These are phyloP conservation scores for Lasiodiplodia sp. DNA, from an alignment of 2,329 filamentous ascomycete species.

Conservation along the genomic window DNA sequence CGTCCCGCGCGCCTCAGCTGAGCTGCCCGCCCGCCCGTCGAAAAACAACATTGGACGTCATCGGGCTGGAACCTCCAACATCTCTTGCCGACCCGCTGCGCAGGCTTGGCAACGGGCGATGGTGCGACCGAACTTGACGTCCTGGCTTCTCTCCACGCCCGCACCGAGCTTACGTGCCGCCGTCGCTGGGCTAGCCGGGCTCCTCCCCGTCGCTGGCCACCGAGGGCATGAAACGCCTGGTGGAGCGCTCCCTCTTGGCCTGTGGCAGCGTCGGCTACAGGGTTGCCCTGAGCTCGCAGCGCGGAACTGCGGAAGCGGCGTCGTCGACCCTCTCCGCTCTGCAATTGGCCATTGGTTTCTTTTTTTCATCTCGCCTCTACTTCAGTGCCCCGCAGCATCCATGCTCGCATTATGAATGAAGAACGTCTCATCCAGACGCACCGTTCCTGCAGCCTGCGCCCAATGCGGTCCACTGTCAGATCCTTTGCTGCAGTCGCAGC, in stretches of 20 bases:
- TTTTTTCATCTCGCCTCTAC: constrained; percentile 24
- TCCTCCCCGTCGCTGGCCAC: background rate
- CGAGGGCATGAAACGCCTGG: constrained; percentile 21
- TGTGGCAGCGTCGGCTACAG: constrained; percentile 16
- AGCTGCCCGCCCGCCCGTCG: background rate
- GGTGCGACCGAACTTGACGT: background rate
- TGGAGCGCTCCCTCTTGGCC: constrained; percentile 18
- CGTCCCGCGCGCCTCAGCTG: background rate
- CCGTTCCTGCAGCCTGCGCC: constrained; percentile 16
- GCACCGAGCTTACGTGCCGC: background rate
- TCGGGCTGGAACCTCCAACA: background rate
- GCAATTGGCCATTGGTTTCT: constrained; percentile 10
- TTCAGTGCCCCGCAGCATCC: constrained; percentile 15
- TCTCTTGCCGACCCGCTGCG: background rate
- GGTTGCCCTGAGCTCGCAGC: constrained; percentile 17
- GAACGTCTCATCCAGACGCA: constrained; percentile 14
- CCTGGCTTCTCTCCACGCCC: background rate
- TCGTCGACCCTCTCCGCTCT: constrained; percentile 8
- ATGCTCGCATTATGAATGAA: constrained; percentile 13
- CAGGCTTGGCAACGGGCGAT: constrained; percentile 21
- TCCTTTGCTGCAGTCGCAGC: constrained; percentile 15
- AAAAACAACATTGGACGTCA: background rate
- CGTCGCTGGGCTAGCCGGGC: background rate
- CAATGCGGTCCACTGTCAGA: constrained; percentile 5
- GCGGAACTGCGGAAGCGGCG: constrained; percentile 24